phyloP scores from a whole-genome alignment of 2,329 filamentous ascomycete genomes.

The Alternaria panax region DNA sequence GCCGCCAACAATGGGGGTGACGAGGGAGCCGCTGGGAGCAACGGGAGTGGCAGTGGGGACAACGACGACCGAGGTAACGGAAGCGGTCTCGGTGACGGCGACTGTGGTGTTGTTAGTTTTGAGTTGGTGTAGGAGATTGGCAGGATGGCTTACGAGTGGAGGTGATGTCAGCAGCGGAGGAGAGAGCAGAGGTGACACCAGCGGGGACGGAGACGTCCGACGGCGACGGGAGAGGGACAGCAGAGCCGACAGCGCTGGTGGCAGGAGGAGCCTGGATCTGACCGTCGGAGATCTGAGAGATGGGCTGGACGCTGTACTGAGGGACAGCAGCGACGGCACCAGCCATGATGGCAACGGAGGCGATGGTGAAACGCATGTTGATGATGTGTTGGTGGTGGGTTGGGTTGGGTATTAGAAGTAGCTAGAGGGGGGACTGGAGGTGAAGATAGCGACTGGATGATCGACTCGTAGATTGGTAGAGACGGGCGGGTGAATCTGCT shows the following conservation, averaged over 20 bases:
- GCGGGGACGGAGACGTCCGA: constrained; percentile 7
- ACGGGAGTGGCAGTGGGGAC: constrained; percentile 20
- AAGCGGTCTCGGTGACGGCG: constrained; percentile 3
- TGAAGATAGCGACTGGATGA: constrained; percentile 22
- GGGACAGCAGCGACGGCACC: constrained; percentile 40
- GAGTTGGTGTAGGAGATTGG: background rate
- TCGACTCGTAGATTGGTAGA: constrained; percentile 19
- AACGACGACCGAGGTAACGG: constrained; percentile 9
- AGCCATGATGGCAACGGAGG: constrained; percentile 38
- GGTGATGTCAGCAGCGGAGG: constrained; percentile 2
- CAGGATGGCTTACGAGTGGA: constrained; percentile 12
- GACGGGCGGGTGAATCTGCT: constrained; percentile 9
- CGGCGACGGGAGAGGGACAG: constrained; percentile 10
- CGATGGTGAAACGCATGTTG: constrained; percentile 45
- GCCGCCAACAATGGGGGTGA: constrained; percentile 17
- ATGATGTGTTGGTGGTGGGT: constrained; percentile 13
- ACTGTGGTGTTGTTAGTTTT: constrained; percentile 8
- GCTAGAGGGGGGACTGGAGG: background rate
- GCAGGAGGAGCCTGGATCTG: constrained; percentile 48
- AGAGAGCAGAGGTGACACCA: background rate
- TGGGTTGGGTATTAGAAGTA: constrained; percentile 5
- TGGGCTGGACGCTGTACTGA: constrained; percentile 37
- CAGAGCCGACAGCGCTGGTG: constrained; percentile 14
- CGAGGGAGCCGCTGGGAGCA: constrained; percentile 8
- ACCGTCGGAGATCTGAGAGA: constrained; percentile 50